These are phyloP conservation scores for Elsinoe fawcettii DNA, from an alignment of 2,329 filamentous ascomycete genomes.

Conservation along the genomic window DNA sequence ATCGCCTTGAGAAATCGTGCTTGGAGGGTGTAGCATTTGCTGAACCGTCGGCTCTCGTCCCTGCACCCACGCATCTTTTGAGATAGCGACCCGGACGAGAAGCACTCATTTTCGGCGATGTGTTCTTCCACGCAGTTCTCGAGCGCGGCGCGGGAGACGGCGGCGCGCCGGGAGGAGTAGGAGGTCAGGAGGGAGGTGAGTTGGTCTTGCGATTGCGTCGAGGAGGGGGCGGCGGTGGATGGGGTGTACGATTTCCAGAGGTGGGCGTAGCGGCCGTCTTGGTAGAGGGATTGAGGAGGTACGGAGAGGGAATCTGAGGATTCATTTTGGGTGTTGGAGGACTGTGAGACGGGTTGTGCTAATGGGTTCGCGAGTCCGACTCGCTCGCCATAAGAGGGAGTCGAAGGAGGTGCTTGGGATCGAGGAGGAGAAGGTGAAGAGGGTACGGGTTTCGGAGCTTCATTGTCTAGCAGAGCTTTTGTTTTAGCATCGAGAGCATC, in stretches of 20 bases:
- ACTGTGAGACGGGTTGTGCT: slow-evolving; percentile 19
- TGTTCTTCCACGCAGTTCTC: slow-evolving; percentile 93
- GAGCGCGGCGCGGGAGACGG: slow-evolving; percentile 71
- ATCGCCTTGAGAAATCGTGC: slow-evolving; percentile 84
- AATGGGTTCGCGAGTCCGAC: slow-evolving; percentile 22
- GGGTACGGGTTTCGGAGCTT: slow-evolving; percentile 1
- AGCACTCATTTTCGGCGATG: slow-evolving; percentile 74
- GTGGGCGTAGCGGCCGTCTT: slow-evolving; percentile 70
- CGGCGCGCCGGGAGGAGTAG: slow-evolving; percentile 72
- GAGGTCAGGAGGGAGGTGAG: slow-evolving; percentile 71
- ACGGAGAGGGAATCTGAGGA: slow-evolving; percentile 32
- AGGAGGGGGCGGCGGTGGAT: slow-evolving; percentile 59
- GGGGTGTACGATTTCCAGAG: slow-evolving; percentile 89
- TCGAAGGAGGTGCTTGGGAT: slow-evolving; percentile 46
- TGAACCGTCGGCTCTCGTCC: slow-evolving; percentile 66
- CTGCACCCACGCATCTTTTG: slow-evolving; percentile 73
- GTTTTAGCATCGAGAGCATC: slow-evolving; percentile 73
- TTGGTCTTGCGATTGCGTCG: slow-evolving; percentile 66
- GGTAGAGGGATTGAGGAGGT: slow-evolving; percentile 51
- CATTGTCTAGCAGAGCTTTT: slow-evolving; percentile 65
- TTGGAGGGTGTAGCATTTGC: slow-evolving; percentile 85
- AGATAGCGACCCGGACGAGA: slow-evolving; percentile 59
- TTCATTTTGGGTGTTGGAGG: slow-evolving; percentile 21
- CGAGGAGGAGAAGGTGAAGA: slow-evolving; percentile 41
- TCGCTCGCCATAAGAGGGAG: slow-evolving; percentile 24